Base-by-base conservation (phyloP, 2,329 filamentous ascomycete species). In the Grosmannia huntii region DNA sequence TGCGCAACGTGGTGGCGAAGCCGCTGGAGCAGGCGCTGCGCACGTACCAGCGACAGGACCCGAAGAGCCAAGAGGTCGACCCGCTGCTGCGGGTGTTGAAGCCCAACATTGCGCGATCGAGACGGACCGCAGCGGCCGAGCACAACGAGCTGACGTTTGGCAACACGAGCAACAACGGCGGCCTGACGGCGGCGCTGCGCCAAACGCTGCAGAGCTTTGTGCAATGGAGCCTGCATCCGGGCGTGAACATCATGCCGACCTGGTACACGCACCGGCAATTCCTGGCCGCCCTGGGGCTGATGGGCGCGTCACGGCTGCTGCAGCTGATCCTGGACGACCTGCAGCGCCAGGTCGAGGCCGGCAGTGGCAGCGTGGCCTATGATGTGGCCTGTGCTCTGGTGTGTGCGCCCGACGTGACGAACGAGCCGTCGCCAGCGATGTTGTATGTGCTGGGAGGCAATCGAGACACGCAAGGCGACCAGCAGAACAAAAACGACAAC, bases 251-350 rank as follows among this genome's bases (percentile, higher is more conserved):
- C 36, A 80, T 80, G 72, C 81, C 81, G 1, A 76, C 86, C 0
- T 76, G 79, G 12, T 92, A 91, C 68, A 88, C 85, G 0, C 86
- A 90, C 66, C 82, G 85, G 5, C 84, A 87, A 62, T 72, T 90
- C 3, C 76, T 88, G 10, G 76, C 79, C 0, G 82, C 79, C 0
- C 69, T 82, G 41, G 78, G 80, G 58, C 73, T 87, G 36, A 71
- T 87, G 0, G 86, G 86, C 0, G 79, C 85, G 0, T 79, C 75
- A 59, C 74, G 77, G 5, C 71, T 89, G 0, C 70, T 92, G 0
- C 69, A 76, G 2, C 71, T 82, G 6, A 79, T 92, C 25, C 66
- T 89, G 12, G 83, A 89, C 9, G 87, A 90, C 63, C 70, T 89
- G 7, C 82, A 80, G 63, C 70, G 79, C 21, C 82, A 86, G 61